These are phyloP conservation scores for Petasospora rhodanensis DNA, from an alignment of 1,139 yeast species.

Conservation along the genomic window DNA sequence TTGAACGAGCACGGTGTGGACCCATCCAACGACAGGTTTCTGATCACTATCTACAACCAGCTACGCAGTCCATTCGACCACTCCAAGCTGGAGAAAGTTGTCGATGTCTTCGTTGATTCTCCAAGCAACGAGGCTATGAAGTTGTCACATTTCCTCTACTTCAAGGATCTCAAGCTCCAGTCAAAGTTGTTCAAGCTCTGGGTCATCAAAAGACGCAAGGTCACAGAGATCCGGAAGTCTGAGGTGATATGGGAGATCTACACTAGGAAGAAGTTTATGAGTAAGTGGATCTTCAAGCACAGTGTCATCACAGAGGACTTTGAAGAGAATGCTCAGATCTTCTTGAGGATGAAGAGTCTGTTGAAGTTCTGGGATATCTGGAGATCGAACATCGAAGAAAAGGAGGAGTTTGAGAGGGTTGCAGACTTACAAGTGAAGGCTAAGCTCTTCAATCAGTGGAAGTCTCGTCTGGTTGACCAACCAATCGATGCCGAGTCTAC, in stretches of 20 bases:
- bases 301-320: slow-evolving; percentile 16
- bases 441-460: slow-evolving; percentile 18
- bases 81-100: slow-evolving; percentile 13
- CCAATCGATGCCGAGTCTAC: slow-evolving; percentile 2
- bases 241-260: slow-evolving; percentile 16
- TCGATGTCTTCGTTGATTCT: slow-evolving; percentile 17
- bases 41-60: slow-evolving; percentile 22
- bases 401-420: slow-evolving; percentile 28
- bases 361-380: slow-evolving; percentile 21
- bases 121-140: slow-evolving; percentile 24
- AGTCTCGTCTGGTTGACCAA: slow-evolving; percentile 4
- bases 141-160: slow-evolving; percentile 17
- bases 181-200: slow-evolving; percentile 12
- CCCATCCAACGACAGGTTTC: slow-evolving; percentile 16
- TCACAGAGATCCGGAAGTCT: slow-evolving; percentile 15
- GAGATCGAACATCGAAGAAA: slow-evolving; percentile 12
- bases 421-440: slow-evolving; percentile 32
- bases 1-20: slow-evolving; percentile 15
- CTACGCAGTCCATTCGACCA: slow-evolving; percentile 4
- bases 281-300: slow-evolving; percentile 12
- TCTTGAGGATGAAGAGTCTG: slow-evolving; percentile 10
- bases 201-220: slow-evolving; percentile 17
- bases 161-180: slow-evolving; percentile 10
- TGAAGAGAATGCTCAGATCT: slow-evolving; percentile 17
- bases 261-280: slow-evolving; percentile 13